Base-by-base conservation (phyloP, 768 basidiomycete genomes). In the Phlebiopsis gigantea region DNA sequence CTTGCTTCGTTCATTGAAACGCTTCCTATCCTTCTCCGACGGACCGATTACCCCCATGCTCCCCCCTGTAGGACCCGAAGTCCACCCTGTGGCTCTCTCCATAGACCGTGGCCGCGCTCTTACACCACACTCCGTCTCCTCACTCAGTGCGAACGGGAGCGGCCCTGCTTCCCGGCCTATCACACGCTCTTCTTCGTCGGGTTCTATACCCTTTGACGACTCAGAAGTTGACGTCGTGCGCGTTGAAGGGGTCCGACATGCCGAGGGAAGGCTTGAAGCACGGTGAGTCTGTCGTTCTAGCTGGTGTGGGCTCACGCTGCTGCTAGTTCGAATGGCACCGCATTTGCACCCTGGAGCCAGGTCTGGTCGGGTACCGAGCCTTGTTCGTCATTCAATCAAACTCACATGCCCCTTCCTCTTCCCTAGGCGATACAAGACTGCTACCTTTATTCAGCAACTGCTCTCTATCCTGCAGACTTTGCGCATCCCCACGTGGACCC, bases 191-290 rank as follows among this genome's bases (percentile, higher is more conserved):
- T 57, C 72, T 10, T 68, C 67, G 5, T 53, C 70, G 28, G 61
- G 69, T n/a, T 72, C 72, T 47, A 68, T 74, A 56, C 69, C 65
- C 39, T 65, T 73, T n/a, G 62, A 71, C 30, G 71, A 75, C 22
- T 68, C 63, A 28, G 69, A 74, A 15, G 64, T 66, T 24, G 75
- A 80, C 59, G 74, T 76, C 29, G 76, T 80, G 19, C 72, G 73
- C 19, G 78, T 79, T 58, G 82, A 88, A 53, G 85, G 84, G 10
- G 64, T 92, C 59, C 77, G 74, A 28, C 85, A 90, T 69, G 77
- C 77, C 29, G 71, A 74, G 43, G 64, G 77, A 12, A 77, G 69
- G 61, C 69, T 93, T 53, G 79, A 88, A 61, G 79, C 88, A 46
- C 87, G 83, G 90, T 90, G 73, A 84, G 87, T 63, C n/a, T 39